Percentiles rank a stretch among this genome's conserved stretches.
Evolutionary conservation across 192 early-diverging fungal genomes (phyloP).

Genomic region (Lunasporangiospora selenospora): DNA sequence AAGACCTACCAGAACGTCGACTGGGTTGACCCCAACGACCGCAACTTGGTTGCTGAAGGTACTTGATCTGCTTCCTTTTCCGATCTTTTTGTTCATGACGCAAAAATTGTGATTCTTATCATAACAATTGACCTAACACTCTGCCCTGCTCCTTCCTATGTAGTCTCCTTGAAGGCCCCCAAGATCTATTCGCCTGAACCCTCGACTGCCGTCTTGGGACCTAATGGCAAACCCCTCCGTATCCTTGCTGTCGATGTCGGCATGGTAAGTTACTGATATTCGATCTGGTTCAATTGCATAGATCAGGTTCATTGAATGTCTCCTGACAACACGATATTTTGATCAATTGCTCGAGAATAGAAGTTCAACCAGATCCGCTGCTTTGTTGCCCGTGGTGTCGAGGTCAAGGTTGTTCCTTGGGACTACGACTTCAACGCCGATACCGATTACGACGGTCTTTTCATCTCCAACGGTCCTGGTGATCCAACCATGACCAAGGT

Average conservation of each 20-base stretch:
- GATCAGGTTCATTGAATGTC: neutral
- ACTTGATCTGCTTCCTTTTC: neutral
- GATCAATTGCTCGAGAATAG: constrained; percentile 3
- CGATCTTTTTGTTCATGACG: neutral
- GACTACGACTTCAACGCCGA: constrained; percentile 91
- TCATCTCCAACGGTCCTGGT: constrained; percentile 96
- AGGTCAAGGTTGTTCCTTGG: constrained; percentile 95
- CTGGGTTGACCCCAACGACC: constrained; percentile 93
- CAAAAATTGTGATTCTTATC: neutral
- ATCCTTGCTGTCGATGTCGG: constrained; percentile 97
- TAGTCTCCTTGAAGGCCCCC: constrained; percentile 85
- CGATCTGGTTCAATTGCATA: neutral
- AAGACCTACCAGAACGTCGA: constrained; percentile 78
- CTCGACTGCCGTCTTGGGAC: constrained; percentile 57
- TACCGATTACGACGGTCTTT: constrained; percentile 86
- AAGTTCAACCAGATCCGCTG: constrained; percentile 99
- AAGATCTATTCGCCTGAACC: constrained; percentile 78
- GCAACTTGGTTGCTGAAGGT: constrained; percentile 91
- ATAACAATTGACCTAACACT: too few relatives aligned
- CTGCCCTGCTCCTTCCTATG: neutral
- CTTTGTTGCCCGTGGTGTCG: constrained; percentile 94
- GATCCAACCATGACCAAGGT: constrained; percentile 85
- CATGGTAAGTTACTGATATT: constrained; percentile 60
- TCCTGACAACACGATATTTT: neutral
- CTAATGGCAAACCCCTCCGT: constrained; percentile 75